These are phyloP conservation scores for Tulasnella sp. DNA, from an alignment of 768 basidiomycete genomes.

Conservation along the genomic window DNA sequence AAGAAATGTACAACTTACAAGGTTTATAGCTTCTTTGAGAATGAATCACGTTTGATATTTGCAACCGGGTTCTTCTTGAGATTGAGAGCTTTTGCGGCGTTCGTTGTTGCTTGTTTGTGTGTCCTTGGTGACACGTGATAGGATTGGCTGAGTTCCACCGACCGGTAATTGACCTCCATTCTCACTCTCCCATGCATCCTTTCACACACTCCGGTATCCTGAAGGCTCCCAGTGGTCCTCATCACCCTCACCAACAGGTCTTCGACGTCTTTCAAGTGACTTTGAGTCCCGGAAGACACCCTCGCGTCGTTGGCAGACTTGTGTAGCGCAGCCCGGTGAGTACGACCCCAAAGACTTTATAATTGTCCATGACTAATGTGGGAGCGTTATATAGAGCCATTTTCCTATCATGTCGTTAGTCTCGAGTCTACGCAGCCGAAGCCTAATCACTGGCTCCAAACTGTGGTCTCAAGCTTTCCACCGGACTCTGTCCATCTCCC, in stretches of 20 bases:
- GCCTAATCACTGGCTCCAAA: not conserved
- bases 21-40: no score
- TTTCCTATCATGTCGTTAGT: not conserved
- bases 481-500: not conserved
- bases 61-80: not conserved
- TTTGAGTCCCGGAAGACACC: not conserved
- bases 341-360: not conserved
- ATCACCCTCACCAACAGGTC: not conserved
- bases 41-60: no score
- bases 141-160: not conserved
- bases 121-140: not conserved
- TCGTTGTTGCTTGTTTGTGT: not conserved
- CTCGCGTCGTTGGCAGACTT: not conserved
- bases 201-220: not conserved
- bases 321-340: not conserved
- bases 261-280: not conserved
- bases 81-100: not conserved
- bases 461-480: not conserved
- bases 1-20: no score
- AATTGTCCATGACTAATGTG: not conserved
- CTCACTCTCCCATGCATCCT: not conserved
- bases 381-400: not conserved
- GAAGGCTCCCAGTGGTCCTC: not conserved
- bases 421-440: not conserved
- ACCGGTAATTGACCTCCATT: not conserved